A percentile compares a stretch with the other conserved stretches of the same genome.
phyloP scores from a whole-genome alignment of 2,329 filamentous ascomycete species.

The Aspergillus bombycis region DNA sequence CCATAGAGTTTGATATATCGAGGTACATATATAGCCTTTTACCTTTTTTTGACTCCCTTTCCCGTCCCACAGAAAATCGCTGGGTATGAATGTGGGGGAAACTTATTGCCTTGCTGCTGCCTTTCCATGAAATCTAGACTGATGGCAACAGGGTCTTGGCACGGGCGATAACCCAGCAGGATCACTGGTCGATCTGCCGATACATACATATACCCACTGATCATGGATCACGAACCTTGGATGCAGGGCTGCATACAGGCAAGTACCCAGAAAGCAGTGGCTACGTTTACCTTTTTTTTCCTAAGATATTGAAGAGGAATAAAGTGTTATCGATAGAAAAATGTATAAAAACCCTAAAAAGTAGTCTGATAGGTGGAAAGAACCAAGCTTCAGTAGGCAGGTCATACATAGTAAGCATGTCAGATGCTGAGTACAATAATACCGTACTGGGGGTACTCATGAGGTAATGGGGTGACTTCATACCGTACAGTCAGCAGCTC shows the following conservation, averaged over 20 bases:
- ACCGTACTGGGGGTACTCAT: not conserved
- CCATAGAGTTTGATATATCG: not conserved
- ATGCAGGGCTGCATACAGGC: not conserved
- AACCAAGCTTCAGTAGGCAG: not conserved
- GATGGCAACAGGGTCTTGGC: constrained; percentile 3
- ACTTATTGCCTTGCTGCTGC: too few relatives aligned
- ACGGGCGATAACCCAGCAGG: not conserved
- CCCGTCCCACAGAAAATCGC: not conserved
- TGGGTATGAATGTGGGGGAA: constrained; percentile 3
- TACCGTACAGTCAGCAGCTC: not conserved
- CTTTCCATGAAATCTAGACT: constrained; percentile 1
- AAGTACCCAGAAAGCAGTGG: not conserved
- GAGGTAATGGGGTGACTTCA: not conserved
- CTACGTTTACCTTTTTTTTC: not conserved
- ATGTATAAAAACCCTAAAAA: not conserved
- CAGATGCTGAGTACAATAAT: not conserved
- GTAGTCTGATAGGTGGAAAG: not conserved
- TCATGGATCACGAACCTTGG: not conserved
- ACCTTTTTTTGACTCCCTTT: not conserved
- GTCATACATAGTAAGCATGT: not conserved
- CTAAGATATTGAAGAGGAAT: not conserved
- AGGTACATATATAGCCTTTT: not conserved
- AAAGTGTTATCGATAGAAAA: not conserved
- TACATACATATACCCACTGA: not conserved
- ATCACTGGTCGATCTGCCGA: constrained; percentile 6